Evolutionary conservation across 345 rosid species (phyloP), one percentile per base, ranked within the genome.

Genomic region (Pistacia vera): DNA sequence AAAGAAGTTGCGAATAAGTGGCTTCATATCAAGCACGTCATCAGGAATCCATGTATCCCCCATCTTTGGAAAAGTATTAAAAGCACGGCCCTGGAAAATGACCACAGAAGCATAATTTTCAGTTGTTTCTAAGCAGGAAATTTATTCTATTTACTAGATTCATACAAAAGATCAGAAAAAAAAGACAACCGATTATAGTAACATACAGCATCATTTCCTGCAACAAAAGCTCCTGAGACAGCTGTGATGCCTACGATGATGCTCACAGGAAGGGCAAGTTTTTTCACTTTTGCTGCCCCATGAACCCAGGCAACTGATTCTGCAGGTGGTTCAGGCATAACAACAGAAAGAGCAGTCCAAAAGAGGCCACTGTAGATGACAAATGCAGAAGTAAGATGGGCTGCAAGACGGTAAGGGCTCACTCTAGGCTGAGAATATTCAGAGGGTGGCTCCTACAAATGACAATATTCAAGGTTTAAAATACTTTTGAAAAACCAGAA

Each of bases 271-370:
- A 93, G 84, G 14, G 92, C 94, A 44, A 96, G 82, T 70, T 87
- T 92, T 88, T 88, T 93, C 44, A 96, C 92, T 84, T 91, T 93
- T 70, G 91, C 92, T 54, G 98, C 97, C 67, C 97, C 97, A 2
- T 70, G 83, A 70, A 92, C 95, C 95, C 97, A 92, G 44, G 94
- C 79, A 58, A 92, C 41, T 17, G 98, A 93, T 68, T 90, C 97
- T 11, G 97, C 86, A 48, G 97, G 98, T 59, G 99, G 99, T 82
- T 96, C 97, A 11, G 99, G 98, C 93, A 93, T 91, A 46, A 93
- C 91, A 51, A 90, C 97, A 36, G 97, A 92, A 56, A 91, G 95
- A 35, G 93, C 97, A 9, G 98, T 96, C 97, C 99, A 96, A 80
- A 96, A 88, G 55, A 96, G 91, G 77, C 95, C 95, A 80, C 90